phyloP scores from a whole-genome alignment of 495 filamentous ascomycete species.

The Astrocystis sublimbata region DNA sequence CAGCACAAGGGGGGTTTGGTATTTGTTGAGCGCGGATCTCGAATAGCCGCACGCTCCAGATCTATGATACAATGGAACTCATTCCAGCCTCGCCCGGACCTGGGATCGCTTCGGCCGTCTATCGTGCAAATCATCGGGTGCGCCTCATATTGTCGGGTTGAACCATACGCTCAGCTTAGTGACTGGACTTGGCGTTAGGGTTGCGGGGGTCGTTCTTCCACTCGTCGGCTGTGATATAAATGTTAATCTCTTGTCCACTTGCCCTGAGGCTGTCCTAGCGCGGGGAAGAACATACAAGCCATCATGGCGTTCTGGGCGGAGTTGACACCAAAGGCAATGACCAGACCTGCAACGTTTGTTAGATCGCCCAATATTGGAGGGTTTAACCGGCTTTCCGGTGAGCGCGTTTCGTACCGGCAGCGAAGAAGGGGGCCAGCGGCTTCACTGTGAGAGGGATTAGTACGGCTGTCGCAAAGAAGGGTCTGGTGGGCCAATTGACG shows the following conservation, averaged over 20 bases:
- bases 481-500: constrained; percentile 43
- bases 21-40: constrained; percentile 22
- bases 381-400: not conserved
- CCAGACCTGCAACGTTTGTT: constrained; percentile 55
- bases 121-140: constrained; percentile 21
- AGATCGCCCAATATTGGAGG: constrained; percentile 6
- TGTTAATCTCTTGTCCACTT: constrained; percentile 28
- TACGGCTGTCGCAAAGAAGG: constrained; percentile 22
- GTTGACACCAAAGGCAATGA: constrained; percentile 89
- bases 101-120: constrained; percentile 27
- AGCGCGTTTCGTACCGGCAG: constrained; percentile 71
- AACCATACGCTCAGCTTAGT: constrained; percentile 27
- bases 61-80: constrained; percentile 35
- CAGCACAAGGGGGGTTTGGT: constrained; percentile 17
- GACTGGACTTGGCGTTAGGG: constrained; percentile 61
- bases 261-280: not conserved
- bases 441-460: constrained; percentile 58
- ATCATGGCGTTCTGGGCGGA: constrained; percentile 67
- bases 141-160: constrained; percentile 6
- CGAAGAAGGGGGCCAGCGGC: constrained; percentile 90
- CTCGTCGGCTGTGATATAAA: constrained; percentile 67
- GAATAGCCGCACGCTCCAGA: constrained; percentile 22
- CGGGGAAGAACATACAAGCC: constrained; percentile 60
- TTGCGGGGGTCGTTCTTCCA: constrained; percentile 97
- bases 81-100: constrained; percentile 22